Conservation (phyloP, 1,284 basidiomycete genomes). For the Ceraceosorus bombacis region DNA sequence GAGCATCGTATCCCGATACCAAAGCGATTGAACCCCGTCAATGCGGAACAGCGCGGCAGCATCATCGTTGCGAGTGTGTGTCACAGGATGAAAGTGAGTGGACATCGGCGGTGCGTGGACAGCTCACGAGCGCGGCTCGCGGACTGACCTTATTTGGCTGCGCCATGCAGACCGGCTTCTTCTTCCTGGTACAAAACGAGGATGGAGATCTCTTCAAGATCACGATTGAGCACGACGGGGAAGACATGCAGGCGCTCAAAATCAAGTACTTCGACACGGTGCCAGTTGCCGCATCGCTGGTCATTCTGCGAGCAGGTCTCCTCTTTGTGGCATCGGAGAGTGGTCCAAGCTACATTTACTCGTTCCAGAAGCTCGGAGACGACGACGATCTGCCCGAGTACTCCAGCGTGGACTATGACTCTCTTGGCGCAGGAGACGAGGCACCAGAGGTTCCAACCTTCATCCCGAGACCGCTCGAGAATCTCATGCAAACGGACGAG, state of each 20-base stretch:
- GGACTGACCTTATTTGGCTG: too few species aligned
- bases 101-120: too few species aligned
- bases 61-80: conserved; percentile 43
- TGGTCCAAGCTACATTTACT: conserved; percentile 41
- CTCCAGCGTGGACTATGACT: conserved; percentile 31
- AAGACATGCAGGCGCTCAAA: conserved; percentile 37
- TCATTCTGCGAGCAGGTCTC: conserved; percentile 46
- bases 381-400: conserved; percentile 44
- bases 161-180: conserved; percentile 28
- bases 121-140: too few species aligned
- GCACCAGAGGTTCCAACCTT: conserved; percentile 32
- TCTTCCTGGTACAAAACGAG: conserved; percentile 45
- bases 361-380: conserved; percentile 47
- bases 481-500: conserved; percentile 41
- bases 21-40: conserved; percentile 30
- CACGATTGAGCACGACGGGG: conserved; percentile 46
- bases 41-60: conserved; percentile 24
- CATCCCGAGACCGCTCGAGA: conserved; percentile 41
- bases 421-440: conserved; percentile 22
- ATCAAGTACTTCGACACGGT: conserved; percentile 49
- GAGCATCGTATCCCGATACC: conserved; percentile 47
- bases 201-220: conserved; percentile 47
- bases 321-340: conserved; percentile 43
- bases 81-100: conserved; percentile 41
- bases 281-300: conserved; percentile 36